Percentiles rank a stretch among this genome's conserved stretches.
Conservation (phyloP, 192 early-diverging fungal species). For the Chytriomyces sp. region DNA sequence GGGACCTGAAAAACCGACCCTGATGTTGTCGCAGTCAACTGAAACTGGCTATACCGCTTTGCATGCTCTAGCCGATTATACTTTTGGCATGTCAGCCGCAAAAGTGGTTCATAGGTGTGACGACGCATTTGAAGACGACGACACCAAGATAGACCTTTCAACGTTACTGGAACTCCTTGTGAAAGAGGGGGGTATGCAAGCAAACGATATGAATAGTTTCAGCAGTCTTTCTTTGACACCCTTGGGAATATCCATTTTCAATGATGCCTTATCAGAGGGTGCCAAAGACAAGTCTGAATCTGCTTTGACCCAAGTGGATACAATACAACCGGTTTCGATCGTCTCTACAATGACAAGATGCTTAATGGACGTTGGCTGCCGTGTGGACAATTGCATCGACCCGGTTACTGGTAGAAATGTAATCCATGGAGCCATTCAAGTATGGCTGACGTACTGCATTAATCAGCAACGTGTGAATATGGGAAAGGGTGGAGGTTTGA, state of each 20-base stretch:
- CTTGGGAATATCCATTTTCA: slow-evolving; percentile 3
- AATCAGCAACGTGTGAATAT: slow-evolving; percentile 4
- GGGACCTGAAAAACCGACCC: neutral
- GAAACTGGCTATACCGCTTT: neutral
- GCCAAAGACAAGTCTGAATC: too few relatives aligned
- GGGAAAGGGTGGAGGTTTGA: neutral
- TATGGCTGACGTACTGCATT: neutral
- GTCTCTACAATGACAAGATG: neutral
- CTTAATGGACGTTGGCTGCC: neutral
- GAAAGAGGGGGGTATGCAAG: neutral
- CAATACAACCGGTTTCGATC: neutral
- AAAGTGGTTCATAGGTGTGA: neutral
- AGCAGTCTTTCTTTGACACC: neutral
- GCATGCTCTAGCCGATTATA: neutral
- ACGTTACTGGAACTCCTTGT: neutral
- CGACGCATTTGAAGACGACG: neutral
- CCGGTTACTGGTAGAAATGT: neutral
- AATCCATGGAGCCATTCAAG: neutral
- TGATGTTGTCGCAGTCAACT: neutral
- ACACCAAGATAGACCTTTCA: neutral
- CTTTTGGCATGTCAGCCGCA: neutral
- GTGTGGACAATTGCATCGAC: neutral
- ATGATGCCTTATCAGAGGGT: too few relatives aligned
- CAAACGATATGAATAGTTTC: neutral
- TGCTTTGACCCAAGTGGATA: too few relatives aligned